Base-by-base conservation (phyloP, 192 early-diverging fungal species). In the Rhizophagus clarus region DNA sequence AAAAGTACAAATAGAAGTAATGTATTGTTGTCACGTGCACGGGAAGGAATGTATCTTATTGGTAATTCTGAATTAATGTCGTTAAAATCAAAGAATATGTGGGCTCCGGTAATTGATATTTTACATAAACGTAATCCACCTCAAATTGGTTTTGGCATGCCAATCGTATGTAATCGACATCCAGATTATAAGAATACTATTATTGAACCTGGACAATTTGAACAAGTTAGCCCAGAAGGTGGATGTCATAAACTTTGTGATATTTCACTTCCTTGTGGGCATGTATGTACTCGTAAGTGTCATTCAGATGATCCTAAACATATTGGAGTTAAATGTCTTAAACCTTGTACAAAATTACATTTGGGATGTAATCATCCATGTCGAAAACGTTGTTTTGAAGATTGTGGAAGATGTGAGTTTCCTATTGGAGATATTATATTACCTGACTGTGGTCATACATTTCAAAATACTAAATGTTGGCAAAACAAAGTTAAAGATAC, bases 1-100 rank as follows among this genome's bases (percentile, higher is more conserved):
- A 88, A 88, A 74, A 83, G 84, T 28, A 61, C 72, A 24, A 91
- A 90, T 74, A 86, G 90, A 15, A 84, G 86, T 8, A 91, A 90
- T 45, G 90, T 91, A 0, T 70, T 90, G 4, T 47, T 90, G 2
- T 90, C 89, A 15, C 81, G 90, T 24, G 90, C 90, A 0, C 71
- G 86, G 45, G 89, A 91, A 75, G 90, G 90, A 5, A 87, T 91
- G 87, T 91, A 82, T 45, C 72, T 91, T 9, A 61, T 91, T 29
- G 90, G 90, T 3, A 86, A 89, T 40, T 79, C 86, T 1, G 42
- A 61, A 0, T 69, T 90, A 0, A 83, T 90, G 76, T 61, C 37
- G 37, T 31, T 68, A 0, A 28, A 79, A 20, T 67, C 77, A 12
- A 4, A 45, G 12, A n/a, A 67, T 9, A 80, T 87, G 2, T 90